phyloP scores from a whole-genome alignment of 164 flowering plant genomes.

The Stephania japonica region DNA sequence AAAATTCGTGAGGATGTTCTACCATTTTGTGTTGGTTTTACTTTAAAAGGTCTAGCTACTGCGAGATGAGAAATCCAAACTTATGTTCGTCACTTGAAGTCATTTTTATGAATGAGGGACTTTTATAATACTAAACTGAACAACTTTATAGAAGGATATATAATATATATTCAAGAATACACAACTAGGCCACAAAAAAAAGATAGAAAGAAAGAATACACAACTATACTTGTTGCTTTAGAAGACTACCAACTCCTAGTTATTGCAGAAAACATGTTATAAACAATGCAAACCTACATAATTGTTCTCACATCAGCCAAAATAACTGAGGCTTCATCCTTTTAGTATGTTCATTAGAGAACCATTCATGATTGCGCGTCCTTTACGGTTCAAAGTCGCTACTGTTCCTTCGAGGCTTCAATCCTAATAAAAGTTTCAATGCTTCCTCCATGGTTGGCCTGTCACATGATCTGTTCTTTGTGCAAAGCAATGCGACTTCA shows the following conservation, averaged over 20 bases:
- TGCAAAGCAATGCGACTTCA: constrained; percentile 68
- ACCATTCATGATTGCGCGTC: background rate
- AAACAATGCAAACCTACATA: constrained; percentile 4
- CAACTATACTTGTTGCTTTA: too few species aligned
- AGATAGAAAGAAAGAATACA: too few species aligned
- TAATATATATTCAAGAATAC: too few species aligned
- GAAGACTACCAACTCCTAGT: background rate
- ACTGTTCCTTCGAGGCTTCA: constrained; percentile 16
- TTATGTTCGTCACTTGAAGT: too few species aligned
- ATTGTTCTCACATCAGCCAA: background rate
- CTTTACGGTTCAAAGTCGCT: constrained; percentile 1
- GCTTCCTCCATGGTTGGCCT: constrained; percentile 74
- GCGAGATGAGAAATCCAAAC: too few species aligned
- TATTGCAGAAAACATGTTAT: background rate
- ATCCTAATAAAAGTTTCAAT: constrained; percentile 50
- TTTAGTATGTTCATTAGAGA: background rate
- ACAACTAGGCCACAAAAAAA: too few species aligned
- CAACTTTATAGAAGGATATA: too few species aligned
- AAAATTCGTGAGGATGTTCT: too few species aligned
- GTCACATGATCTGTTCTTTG: constrained; percentile 42
- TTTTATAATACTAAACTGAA: too few species aligned
- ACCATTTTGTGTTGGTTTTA: too few species aligned
- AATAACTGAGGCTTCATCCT: background rate
- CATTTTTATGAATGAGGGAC: too few species aligned
- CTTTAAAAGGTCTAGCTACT: too few species aligned